These are phyloP conservation scores for Metroxylon sagu DNA, from an alignment of 176 grass and related monocot genomes.

Conservation along the genomic window DNA sequence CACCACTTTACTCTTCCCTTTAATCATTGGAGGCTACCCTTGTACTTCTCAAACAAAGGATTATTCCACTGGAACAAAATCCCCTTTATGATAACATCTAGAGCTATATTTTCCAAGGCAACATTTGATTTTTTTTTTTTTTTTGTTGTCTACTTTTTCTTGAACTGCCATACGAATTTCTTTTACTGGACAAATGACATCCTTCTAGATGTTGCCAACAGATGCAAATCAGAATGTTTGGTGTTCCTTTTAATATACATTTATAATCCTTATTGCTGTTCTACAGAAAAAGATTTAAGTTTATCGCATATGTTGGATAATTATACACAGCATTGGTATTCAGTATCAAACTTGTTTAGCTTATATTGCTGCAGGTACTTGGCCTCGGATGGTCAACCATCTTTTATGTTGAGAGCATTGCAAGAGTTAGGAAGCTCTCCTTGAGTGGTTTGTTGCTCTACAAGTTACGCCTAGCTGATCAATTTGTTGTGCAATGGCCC, in stretches of 20 bases:
- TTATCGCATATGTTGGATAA: neutral
- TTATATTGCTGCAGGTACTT: conserved; percentile 38
- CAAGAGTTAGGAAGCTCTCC: conserved; percentile 77
- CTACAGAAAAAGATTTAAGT: too few relatives aligned
- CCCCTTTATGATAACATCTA: too few relatives aligned
- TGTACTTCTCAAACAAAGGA: neutral
- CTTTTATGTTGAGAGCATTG: conserved; percentile 91
- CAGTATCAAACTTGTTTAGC: neutral
- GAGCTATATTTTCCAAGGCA: too few relatives aligned
- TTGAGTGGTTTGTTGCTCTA: conserved; percentile 77
- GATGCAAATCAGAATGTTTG: too few relatives aligned
- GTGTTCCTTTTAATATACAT: too few relatives aligned
- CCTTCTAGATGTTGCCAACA: too few relatives aligned
- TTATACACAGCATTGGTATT: neutral
- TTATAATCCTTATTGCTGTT: too few relatives aligned
- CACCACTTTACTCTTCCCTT: neutral
- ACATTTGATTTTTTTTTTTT: too few relatives aligned
- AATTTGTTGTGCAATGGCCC: conserved; percentile 87
- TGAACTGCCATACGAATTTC: too few relatives aligned
- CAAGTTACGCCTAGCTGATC: conserved; percentile 66
- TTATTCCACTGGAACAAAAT: too few relatives aligned
- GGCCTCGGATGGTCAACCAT: conserved; percentile 66
- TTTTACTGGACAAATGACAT: too few relatives aligned
- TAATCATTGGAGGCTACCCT: neutral
- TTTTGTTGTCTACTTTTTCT: too few relatives aligned